A percentile compares a stretch with the other conserved stretches of the same genome.
Conservation (phyloP, 2,329 filamentous ascomycete genomes). For the Fusarium sp. region DNA sequence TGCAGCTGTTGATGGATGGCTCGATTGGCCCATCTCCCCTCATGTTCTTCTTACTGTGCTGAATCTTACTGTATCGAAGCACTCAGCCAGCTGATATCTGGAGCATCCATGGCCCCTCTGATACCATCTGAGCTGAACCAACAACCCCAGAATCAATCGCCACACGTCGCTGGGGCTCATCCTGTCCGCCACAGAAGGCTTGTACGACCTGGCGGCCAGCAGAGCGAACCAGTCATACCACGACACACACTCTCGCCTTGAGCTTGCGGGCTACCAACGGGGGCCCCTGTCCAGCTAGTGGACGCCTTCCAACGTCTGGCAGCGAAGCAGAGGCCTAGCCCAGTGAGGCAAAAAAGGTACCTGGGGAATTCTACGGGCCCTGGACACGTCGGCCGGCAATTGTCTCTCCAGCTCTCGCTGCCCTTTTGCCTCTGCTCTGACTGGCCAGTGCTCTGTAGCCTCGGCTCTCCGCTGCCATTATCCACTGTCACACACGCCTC, state of each 20-base stretch:
- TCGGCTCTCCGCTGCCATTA: neutral
- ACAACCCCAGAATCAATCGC: neutral
- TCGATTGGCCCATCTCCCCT: neutral
- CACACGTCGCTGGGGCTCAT: neutral
- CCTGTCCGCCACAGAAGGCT: neutral
- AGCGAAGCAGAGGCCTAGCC: conserved; percentile 2
- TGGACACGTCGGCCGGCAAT: conserved; percentile 6
- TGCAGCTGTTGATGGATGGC: neutral
- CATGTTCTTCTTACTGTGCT: neutral
- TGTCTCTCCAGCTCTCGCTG: neutral
- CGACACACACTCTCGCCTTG: neutral
- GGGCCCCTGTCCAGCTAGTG: neutral
- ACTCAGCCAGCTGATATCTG: neutral
- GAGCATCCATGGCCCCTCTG: neutral
- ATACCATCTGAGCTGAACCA: neutral
- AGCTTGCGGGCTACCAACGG: neutral
- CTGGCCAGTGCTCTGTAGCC: neutral
- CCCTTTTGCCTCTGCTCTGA: conserved; percentile 1
- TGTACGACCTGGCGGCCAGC: neutral
- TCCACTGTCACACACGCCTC: conserved; percentile 1
- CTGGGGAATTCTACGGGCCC: neutral
- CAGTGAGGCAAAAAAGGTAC: conserved; percentile 4
- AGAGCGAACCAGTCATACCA: conserved; percentile 1
- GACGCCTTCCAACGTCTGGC: neutral
- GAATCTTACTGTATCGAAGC: neutral